A percentile compares a stretch with the other conserved stretches of the same genome.
Conservation (phyloP, 2,329 filamentous ascomycete species). For the Penicillium corylophilum region DNA sequence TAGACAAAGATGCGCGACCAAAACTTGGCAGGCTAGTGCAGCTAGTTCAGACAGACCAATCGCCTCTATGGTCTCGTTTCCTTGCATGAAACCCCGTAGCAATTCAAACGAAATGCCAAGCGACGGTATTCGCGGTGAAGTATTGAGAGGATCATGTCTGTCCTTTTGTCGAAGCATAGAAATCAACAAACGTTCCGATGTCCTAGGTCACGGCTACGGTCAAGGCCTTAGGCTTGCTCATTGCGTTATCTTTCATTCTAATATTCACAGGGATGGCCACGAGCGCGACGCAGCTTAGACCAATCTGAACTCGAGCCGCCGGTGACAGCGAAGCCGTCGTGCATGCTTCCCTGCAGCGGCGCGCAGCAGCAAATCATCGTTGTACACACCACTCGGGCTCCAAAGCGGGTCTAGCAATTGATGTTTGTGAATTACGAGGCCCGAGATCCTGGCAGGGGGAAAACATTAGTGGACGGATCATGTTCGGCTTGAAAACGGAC, state of each 20-base stretch:
- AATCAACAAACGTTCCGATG: not conserved
- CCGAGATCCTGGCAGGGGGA: slow-evolving; percentile 10
- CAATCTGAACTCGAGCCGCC: slow-evolving; percentile 18
- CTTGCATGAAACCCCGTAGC: slow-evolving; percentile 18
- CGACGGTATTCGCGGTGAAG: not conserved
- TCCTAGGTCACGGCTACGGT: not conserved
- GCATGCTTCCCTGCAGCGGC: slow-evolving; percentile 20
- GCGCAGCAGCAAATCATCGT: slow-evolving; percentile 24
- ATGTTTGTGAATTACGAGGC: slow-evolving; percentile 22
- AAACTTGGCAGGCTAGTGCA: not conserved
- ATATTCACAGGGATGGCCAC: slow-evolving; percentile 6
- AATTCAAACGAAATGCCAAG: slow-evolving; percentile 1
- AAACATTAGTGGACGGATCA: not conserved
- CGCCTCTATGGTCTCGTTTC: slow-evolving; percentile 17
- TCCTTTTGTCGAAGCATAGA: not conserved
- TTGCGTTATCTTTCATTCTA: not conserved
- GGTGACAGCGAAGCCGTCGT: slow-evolving; percentile 15
- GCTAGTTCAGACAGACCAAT: slow-evolving; percentile 20
- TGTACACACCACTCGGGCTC: slow-evolving; percentile 26
- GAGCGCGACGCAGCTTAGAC: slow-evolving; percentile 2
- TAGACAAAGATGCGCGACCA: not conserved
- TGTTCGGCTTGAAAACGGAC: not conserved
- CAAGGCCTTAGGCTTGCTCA: not conserved
- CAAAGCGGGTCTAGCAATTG: slow-evolving; percentile 19
- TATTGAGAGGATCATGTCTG: not conserved